Evolutionary conservation across 345 rosid genomes (phyloP), one percentile per base, ranked within the genome.

Genomic region (Theobroma cacao): DNA sequence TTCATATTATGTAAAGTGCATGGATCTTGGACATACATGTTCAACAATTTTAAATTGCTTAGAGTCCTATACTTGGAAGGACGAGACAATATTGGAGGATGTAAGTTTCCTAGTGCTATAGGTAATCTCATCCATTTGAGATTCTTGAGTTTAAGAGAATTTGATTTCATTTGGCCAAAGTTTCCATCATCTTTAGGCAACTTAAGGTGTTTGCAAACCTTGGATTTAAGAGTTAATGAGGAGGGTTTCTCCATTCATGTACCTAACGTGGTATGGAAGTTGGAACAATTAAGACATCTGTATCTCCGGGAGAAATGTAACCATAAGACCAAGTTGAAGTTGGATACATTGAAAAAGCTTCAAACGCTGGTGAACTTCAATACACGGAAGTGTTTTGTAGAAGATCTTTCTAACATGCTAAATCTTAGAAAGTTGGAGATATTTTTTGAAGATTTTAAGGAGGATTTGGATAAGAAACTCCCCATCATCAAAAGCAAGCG

Each of bases 121-220:
- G 75, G 75, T 15, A 71, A 24, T 30, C 40, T 45, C 10, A 5
- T 43, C 15, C 72, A 67, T n/a, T 47, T 70, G 36, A 45, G 38
- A 38, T 70, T 45, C 58, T 47, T 70, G n/a, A 28, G 74, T 30
- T 7, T 70, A 43, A 1, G 78, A 17, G 47, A 2, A 22, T 0
- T 56, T 22, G 0, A 15, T 8, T 40, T 53, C 33, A 38, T 2
- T 1, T 28, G 64, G 22, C 6, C 52, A 2, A 33, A 41, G 58
- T 30, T 85, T 78, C 83, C 86, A 41, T 30, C 65, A 18, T 76
- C 81, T 30, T 41, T 85, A 11, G 88, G 84, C 4, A 80, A 78
- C 48, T 78, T 85, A 74, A 60, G 66, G 72, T 48, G 38, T 22
- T 62, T 85, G 79, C 81, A 76, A 30, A 83, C 75, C 33, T 80